Conservation (phyloP, 2,329 filamentous ascomycete species). For the Microcyclospora pomicola region DNA sequence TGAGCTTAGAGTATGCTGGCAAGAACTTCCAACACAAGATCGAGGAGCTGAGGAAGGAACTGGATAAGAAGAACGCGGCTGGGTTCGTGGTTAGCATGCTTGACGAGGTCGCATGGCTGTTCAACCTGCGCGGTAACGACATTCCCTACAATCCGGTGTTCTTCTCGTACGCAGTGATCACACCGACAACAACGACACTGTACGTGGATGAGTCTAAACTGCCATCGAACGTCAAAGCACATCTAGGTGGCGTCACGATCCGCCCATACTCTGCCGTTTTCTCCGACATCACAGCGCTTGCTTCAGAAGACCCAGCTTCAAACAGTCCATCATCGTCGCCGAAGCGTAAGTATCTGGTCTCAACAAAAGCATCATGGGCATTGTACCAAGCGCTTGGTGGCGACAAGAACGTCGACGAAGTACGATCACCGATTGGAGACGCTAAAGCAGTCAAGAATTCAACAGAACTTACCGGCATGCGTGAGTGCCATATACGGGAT, state of each 20-base stretch:
- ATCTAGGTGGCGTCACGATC: conserved; percentile 59
- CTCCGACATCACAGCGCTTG: conserved; percentile 55
- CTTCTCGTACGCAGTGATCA: conserved; percentile 89
- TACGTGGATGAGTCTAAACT: conserved; percentile 78
- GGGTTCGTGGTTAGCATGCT: conserved; percentile 89
- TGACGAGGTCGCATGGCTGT: conserved; percentile 96
- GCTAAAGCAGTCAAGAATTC: conserved; percentile 92
- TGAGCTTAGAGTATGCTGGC: conserved; percentile 61
- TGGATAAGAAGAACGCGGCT: conserved; percentile 76
- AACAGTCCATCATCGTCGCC: conserved; percentile 14
- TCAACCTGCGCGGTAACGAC: conserved; percentile 87
- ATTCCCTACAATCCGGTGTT: conserved; percentile 98
- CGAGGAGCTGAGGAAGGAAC: conserved; percentile 71
- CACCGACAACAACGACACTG: conserved; percentile 58
- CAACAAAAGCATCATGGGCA: conserved; percentile 86
- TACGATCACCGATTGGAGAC: conserved; percentile 75
- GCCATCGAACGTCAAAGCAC: conserved; percentile 49
- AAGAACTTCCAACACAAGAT: conserved; percentile 76
- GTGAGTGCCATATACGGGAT: conserved; percentile 82
- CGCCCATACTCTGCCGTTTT: conserved; percentile 77
- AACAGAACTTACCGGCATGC: conserved; percentile 81
- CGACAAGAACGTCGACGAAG: conserved; percentile 70
- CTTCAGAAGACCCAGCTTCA: conserved; percentile 26
- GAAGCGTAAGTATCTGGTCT: conserved; percentile 63
- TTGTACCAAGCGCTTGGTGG: conserved; percentile 75